These are phyloP conservation scores for Protomyces arabidopsidicola DNA, from an alignment of 1,139 yeast genomes.

Conservation along the genomic window DNA sequence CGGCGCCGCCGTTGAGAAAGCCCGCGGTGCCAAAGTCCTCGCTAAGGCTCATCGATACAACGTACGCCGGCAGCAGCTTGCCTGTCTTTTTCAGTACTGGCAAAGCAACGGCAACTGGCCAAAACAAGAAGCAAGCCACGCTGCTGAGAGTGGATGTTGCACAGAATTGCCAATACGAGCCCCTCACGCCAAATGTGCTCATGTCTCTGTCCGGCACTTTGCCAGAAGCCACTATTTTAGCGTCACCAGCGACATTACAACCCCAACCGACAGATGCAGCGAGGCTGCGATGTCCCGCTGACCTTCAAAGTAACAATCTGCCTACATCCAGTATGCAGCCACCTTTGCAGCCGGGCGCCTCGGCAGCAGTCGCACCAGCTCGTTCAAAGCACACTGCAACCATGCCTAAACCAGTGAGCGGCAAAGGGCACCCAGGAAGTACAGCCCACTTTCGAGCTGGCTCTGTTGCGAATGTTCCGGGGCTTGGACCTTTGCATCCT, in stretches of 20 bases:
- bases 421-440: not conserved
- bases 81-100: not conserved
- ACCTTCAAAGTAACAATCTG: not conserved
- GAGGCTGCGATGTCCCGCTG: not conserved
- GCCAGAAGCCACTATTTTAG: not conserved
- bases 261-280: no score
- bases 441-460: not conserved
- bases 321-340: not conserved
- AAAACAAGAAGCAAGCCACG: no score
- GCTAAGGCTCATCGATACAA: no score
- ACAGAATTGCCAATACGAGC: not conserved
- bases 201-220: slow-evolving; percentile 1
- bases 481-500: slow-evolving; percentile 24
- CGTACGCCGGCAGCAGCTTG: not conserved
- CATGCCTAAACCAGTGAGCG: not conserved
- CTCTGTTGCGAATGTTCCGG: slow-evolving; percentile 16
- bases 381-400: not conserved
- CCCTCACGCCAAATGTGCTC: slow-evolving; percentile 25
- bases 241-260: not conserved
- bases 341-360: not conserved
- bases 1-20: not conserved
- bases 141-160: not conserved
- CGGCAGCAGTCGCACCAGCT: not conserved
- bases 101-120: not conserved
- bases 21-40: no score